A percentile compares a stretch with the other conserved stretches of the same genome.
Conservation (phyloP, 805 yeast genomes). For the Clavispora phyllophila region DNA sequence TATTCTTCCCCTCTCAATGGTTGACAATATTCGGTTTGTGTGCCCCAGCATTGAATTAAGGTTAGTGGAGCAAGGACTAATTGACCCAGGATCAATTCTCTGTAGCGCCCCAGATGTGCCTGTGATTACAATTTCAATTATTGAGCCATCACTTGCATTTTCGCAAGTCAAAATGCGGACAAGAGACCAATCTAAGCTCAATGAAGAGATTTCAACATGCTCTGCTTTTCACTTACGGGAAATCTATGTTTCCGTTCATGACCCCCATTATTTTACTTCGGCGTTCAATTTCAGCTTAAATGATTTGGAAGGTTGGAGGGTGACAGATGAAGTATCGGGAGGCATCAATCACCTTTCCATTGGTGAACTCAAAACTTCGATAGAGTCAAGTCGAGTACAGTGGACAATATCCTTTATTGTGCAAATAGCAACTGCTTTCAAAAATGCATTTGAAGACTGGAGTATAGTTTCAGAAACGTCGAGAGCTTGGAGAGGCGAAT, state of each 20-base stretch:
- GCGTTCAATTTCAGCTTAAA: constrained; percentile 12
- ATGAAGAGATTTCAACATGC: constrained; percentile 12
- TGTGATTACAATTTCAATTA: constrained; percentile 22
- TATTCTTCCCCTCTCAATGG: constrained; percentile 27
- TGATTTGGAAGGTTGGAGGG: constrained; percentile 36
- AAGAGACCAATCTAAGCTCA: constrained; percentile 5
- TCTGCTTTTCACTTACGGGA: constrained; percentile 31
- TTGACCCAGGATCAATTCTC: constrained; percentile 16
- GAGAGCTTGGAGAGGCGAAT: constrained; percentile 24
- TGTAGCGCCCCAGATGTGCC: constrained; percentile 26
- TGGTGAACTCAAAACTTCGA: constrained; percentile 10
- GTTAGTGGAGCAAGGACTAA: constrained; percentile 28
- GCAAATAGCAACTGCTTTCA: constrained; percentile 7
- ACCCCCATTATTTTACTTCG: constrained; percentile 16
- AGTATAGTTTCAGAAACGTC: constrained; percentile 10
- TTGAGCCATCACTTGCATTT: constrained; percentile 33
- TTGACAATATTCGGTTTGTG: constrained; percentile 42
- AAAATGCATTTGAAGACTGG: constrained; percentile 16
- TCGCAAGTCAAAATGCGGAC: constrained; percentile 15
- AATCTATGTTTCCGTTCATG: constrained; percentile 16
- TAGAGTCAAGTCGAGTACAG: constrained; percentile 16
- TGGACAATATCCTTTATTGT: constrained; percentile 19
- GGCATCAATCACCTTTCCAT: constrained; percentile 3
- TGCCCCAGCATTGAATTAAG: constrained; percentile 41
- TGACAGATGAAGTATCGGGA: constrained; percentile 14